Base-by-base conservation (phyloP, 1,139 yeast genomes). In the Ogataea hybrid region DNA sequence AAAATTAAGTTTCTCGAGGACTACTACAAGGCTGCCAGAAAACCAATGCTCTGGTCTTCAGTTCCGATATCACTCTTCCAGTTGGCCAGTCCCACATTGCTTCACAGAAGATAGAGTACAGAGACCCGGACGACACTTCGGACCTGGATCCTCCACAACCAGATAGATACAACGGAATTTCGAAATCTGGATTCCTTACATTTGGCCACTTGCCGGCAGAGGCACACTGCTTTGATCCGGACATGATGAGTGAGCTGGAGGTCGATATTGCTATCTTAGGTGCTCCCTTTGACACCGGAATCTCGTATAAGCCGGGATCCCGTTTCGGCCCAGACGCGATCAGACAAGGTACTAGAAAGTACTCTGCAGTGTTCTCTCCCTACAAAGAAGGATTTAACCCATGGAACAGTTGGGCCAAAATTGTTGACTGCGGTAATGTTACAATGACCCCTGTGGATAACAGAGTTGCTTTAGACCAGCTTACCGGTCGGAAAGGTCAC, bases 241-340 rank as follows among this genome's bases (percentile, higher is more conserved):
- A 28, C 4, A 27, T 20, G 5, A n/a, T 36, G 28, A 43, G 56
- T 10, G 32, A 38, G 14, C 31, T 42, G 18, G 35, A 33, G 15
- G 74, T 69, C 48, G 82, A 77, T 52, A 64, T 74, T 43, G 80
- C 78, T 3, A 50, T 78, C 18, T 70, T 77, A 43, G 84, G 84
- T 4, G 78, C 77, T 10, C 82, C 83, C 5, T 78, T 77, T 50
- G 84, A 78, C 51, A 75, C 81, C 1, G 82, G 81, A 11, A 72
- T 71, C 1, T 71, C 81, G 3, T 78, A 74, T 52, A 63, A 83
- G 46, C 78, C 83, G 1, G 83, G 84, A 10, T 78, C 84, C 12
- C 61, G 84, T 43, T 78, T 78, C 63, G 84, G 82, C 3, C 83
- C 84, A 6, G 61, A 77, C 43, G 79, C 81, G 17, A 75, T 78